phyloP scores from a whole-genome alignment of 176 grass and related monocot species.

The Thalia dealbata region DNA sequence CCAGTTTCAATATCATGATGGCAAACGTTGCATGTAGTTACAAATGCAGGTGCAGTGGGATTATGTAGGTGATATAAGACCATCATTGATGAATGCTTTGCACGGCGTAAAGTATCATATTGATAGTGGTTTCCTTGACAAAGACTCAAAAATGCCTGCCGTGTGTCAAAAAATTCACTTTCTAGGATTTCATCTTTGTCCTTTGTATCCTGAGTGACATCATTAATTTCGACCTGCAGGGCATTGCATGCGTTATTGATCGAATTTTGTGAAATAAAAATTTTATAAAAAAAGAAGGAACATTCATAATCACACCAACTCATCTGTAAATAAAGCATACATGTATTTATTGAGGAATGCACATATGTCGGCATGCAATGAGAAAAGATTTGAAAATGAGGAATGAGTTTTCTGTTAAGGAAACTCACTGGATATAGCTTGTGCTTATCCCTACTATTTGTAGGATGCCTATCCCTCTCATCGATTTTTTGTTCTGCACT shows the following conservation, averaged over 20 bases:
- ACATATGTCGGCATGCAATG: neutral
- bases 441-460: constrained; percentile 69
- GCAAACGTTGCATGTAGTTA: constrained; percentile 87
- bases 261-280: constrained; percentile 1
- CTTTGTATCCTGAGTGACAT: constrained; percentile 71
- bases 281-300: neutral
- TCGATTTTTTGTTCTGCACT: constrained; percentile 59
- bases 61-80: constrained; percentile 98
- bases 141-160: constrained; percentile 93
- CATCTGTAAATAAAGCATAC: neutral
- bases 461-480: constrained; percentile 71
- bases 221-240: constrained; percentile 64
- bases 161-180: constrained; percentile 97
- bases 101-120: constrained; percentile 93
- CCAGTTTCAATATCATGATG: constrained; percentile 90
- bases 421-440: constrained; percentile 66
- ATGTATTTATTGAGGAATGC: neutral
- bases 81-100: constrained; percentile 99
- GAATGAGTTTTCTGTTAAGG: neutral
- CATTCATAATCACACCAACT: neutral
- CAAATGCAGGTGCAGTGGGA: constrained; percentile 93
- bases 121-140: constrained; percentile 99
- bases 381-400: neutral
- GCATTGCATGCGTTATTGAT: neutral
- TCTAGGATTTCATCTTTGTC: constrained; percentile 97